These are phyloP conservation scores for Curvularia spicifera DNA, from an alignment of 2,329 filamentous ascomycete genomes.

Conservation along the genomic window DNA sequence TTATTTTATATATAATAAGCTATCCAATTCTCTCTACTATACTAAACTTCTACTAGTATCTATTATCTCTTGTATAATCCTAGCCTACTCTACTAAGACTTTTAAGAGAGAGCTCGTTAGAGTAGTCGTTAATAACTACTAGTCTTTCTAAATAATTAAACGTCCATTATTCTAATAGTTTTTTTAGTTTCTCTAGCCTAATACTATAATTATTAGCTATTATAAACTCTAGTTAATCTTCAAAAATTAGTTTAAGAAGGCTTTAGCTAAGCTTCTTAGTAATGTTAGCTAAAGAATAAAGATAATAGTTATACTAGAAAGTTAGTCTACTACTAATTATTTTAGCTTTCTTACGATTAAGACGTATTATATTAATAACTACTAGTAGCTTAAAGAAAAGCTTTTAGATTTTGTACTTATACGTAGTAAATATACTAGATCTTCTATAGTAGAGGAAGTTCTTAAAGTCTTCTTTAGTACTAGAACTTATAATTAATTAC, in stretches of 20 bases:
- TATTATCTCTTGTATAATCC: background rate
- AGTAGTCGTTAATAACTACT: slow-evolving; percentile 13
- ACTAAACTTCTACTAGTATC: no score
- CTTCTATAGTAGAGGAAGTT: no score
- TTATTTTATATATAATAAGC: no score
- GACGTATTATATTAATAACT: no score
- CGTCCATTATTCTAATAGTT: slow-evolving; percentile 6
- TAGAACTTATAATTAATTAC: no score
- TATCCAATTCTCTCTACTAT: no score
- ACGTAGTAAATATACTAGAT: no score
- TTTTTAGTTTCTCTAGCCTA: slow-evolving; percentile 4
- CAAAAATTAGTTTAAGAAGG: slow-evolving; percentile 1
- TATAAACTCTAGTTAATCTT: slow-evolving; percentile 12
- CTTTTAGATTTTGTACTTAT: no score
- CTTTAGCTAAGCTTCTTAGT: background rate
- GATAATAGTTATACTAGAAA: slow-evolving; percentile 8
- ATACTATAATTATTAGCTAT: slow-evolving; percentile 9
- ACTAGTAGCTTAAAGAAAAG: no score
- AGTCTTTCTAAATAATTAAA: slow-evolving; percentile 7
- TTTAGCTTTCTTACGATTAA: slow-evolving; percentile 10
- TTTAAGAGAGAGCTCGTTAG: slow-evolving; percentile 11
- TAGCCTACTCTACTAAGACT: slow-evolving; percentile 4
- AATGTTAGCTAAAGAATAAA: background rate
- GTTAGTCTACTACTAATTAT: slow-evolving; percentile 10
- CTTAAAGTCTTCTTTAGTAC: no score